Evolutionary conservation across 2,329 filamentous ascomycete genomes (phyloP).

Genomic region (Alternaria metachromatica): DNA sequence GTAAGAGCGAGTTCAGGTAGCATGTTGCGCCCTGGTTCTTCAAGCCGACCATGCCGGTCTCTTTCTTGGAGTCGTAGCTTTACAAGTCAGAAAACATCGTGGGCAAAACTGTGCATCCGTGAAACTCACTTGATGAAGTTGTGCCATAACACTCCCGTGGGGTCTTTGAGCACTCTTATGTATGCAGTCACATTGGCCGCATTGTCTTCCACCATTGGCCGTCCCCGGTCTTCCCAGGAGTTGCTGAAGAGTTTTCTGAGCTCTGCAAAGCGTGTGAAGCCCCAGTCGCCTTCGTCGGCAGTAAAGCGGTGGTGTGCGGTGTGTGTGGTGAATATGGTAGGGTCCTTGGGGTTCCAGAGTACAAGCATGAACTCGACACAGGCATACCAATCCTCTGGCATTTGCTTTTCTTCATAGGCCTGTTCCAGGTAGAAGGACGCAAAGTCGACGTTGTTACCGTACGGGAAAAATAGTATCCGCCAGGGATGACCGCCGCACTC

Average conservation of each 20-base stretch:
- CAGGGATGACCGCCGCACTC: constrained; percentile 87
- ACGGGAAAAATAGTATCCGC: constrained; percentile 95
- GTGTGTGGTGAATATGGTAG: constrained; percentile 77
- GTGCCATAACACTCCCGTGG: constrained; percentile 88
- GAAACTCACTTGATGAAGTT: constrained; percentile 73
- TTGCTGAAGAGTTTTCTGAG: constrained; percentile 82
- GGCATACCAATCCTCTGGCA: constrained; percentile 90
- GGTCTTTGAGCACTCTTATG: constrained; percentile 81
- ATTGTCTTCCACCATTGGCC: constrained; percentile 80
- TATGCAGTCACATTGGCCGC: constrained; percentile 82
- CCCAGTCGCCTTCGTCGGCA: constrained; percentile 96
- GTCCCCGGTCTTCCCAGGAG: constrained; percentile 71
- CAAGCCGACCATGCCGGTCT: constrained; percentile 94
- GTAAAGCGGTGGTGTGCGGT: constrained; percentile 95
- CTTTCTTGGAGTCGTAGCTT: constrained; percentile 95
- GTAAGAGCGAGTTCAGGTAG: constrained; percentile 59
- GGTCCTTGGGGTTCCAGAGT: constrained; percentile 91
- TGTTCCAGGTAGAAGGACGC: constrained; percentile 97
- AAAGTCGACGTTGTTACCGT: constrained; percentile 91
- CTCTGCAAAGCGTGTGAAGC: constrained; percentile 96
- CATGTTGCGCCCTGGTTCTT: constrained; percentile 89
- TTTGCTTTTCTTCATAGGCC: constrained; percentile 77
- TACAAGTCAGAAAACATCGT: background rate
- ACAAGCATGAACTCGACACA: constrained; percentile 96
- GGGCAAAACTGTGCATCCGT: background rate